Evolutionary conservation across 371 early-diverging fungal genomes (phyloP).

Genomic region (Entomophthora muscae): DNA sequence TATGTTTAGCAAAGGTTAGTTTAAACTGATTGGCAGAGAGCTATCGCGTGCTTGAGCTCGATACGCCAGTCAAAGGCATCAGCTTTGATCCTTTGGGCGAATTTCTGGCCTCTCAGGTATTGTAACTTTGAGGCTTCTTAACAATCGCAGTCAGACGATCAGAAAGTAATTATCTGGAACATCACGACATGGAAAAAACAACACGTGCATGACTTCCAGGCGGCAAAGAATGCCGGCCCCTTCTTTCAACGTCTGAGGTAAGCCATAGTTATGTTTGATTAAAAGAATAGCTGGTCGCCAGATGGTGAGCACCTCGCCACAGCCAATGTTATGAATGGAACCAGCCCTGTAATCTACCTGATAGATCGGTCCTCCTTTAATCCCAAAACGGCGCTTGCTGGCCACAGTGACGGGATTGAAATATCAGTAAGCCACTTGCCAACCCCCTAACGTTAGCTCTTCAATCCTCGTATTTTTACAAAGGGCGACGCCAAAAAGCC

Average conservation of each 20-base stretch:
- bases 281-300: conserved; percentile 71
- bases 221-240: conserved; percentile 47
- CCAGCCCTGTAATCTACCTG: conserved; percentile 32
- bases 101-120: conserved; percentile 79
- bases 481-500: neutral
- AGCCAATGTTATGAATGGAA: conserved; percentile 76
- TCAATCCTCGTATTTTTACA: neutral
- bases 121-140: neutral
- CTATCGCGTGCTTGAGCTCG: conserved; percentile 49
- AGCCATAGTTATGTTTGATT: neutral
- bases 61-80: conserved; percentile 89
- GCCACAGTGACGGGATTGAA: neutral
- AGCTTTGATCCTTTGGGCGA: conserved; percentile 92
- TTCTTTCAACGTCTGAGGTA: conserved; percentile 76
- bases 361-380: neutral
- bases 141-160: conserved; percentile 64
- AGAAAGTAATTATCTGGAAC: conserved; percentile 71
- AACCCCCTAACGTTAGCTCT: neutral
- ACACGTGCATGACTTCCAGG: conserved; percentile 52
- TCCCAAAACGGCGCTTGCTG: neutral
- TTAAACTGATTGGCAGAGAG: conserved; percentile 22
- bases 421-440: neutral
- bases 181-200: conserved; percentile 72
- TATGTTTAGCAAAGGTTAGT: conserved; percentile 14
- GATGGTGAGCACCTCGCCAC: conserved; percentile 78